Base-by-base conservation (phyloP, 2,329 filamentous ascomycete species). In the Trichoderma arundinaceum region DNA sequence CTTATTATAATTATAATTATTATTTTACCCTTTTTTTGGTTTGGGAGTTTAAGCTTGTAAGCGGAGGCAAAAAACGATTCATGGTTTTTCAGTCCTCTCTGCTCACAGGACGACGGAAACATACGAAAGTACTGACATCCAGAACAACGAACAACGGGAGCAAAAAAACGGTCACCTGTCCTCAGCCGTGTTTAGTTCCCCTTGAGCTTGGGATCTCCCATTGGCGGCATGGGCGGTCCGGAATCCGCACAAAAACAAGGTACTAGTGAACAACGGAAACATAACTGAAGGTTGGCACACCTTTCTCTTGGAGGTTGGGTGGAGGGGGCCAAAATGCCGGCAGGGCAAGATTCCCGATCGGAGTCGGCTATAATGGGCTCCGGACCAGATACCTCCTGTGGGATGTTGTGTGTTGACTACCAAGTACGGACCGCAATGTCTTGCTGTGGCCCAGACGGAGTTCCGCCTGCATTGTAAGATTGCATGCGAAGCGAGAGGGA, bases 261-360 rank as follows among this genome's bases (percentile, higher is more conserved):
- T 28, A 28, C 22, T 28, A 28, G 22, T 28, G 33, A 33, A 58
- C 4, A 28, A 46, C 19, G 28, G 32, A 35, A 35, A 32, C 13
- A 35, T 54, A 17, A 39, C 13, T 39, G 19, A 35, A 54, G 17
- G 51, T 35, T 38, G 22, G 22, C 22, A 28, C 22, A 28, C 22
- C 28, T 53, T 53, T n/a, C 41, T 41, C 13, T 17, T 41, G 19
- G 19, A 41, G 12, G 35, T 6, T 17, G 5, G 22, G n/a, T n/a
- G 17, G 39, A 9, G 28, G 35, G 44, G 9, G 3, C 12, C 13
- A 62, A 62, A 43, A 33, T 62, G 59, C 59, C 59, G 59, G 48
- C 48, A 43, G 22, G 22, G 58, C 57, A 52, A 41, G 46, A 61
- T 61, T 51, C 51, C 58, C 58, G 46, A 61, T 61, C 58, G 58